phyloP scores from a whole-genome alignment of 768 basidiomycete genomes.

The Lentinula sp. region DNA sequence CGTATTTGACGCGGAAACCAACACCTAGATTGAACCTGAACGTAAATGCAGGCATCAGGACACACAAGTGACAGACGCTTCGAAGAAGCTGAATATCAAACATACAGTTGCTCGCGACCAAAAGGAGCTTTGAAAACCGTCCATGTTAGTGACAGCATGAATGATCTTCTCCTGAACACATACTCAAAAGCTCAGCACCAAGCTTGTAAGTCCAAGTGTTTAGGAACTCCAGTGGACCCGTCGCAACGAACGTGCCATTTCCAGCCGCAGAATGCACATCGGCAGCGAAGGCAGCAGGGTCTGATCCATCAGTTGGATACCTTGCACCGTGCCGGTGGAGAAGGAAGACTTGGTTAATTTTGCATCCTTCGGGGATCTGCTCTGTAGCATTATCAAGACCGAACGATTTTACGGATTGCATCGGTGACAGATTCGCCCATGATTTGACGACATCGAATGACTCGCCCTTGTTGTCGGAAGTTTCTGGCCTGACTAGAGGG shows the following conservation, averaged over 20 bases:
- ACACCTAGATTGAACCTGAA: constrained; percentile 43
- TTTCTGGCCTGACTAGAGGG: constrained; percentile 34
- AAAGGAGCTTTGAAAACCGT: constrained; percentile 45
- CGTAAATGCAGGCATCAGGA: neutral
- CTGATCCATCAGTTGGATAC: constrained; percentile 42
- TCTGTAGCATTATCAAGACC: constrained; percentile 44
- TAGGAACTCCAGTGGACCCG: constrained; percentile 56
- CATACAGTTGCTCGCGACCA: constrained; percentile 63
- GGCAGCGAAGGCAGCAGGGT: constrained; percentile 37
- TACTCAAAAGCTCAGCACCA: constrained; percentile 57
- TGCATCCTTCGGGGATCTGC: constrained; percentile 38
- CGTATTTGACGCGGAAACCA: constrained; percentile 59
- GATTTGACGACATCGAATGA: constrained; percentile 39
- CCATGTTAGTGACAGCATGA: neutral
- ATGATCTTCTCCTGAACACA: neutral
- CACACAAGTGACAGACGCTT: neutral
- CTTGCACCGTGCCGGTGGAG: constrained; percentile 69
- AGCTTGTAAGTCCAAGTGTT: constrained; percentile 75
- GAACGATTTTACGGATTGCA: constrained; percentile 44
- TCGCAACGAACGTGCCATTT: constrained; percentile 37
- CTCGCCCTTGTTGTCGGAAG: constrained; percentile 22
- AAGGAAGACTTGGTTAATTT: constrained; percentile 46
- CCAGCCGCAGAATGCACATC: constrained; percentile 40
- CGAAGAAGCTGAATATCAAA: neutral
- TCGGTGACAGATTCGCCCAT: constrained; percentile 45